phyloP scores from a whole-genome alignment of 176 grass and related monocot species.

The Puya raimondii region DNA sequence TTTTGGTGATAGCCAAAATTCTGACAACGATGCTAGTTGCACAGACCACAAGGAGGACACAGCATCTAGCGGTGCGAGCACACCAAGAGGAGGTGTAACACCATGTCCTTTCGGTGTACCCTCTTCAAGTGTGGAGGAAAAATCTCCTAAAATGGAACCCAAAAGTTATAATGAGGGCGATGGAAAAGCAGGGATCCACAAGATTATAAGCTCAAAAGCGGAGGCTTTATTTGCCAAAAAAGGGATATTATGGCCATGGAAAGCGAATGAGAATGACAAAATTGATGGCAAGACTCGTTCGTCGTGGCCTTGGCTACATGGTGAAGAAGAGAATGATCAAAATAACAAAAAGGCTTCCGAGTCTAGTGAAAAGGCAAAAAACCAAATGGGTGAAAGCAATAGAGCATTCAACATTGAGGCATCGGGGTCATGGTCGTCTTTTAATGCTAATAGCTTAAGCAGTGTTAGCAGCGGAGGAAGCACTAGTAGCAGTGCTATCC shows the following conservation, averaged over 20 bases:
- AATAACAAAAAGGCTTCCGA: constrained; percentile 46
- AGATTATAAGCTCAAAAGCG: constrained; percentile 81
- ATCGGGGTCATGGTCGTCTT: constrained; percentile 84
- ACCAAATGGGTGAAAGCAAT: constrained; percentile 38
- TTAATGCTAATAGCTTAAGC: constrained; percentile 88
- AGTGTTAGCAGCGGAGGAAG: constrained; percentile 91
- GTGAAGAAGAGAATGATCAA: constrained; percentile 48
- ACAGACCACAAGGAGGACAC: constrained; percentile 56
- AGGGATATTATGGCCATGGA: constrained; percentile 89
- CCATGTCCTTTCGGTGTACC: constrained; percentile 16
- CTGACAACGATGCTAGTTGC: constrained; percentile 26
- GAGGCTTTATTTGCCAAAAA: constrained; percentile 81
- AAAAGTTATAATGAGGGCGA: constrained; percentile 48
- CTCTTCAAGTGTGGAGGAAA: constrained; percentile 19
- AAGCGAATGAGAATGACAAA: constrained; percentile 58
- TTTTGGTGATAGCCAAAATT: constrained; percentile 37
- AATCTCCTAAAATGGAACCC: constrained; percentile 39
- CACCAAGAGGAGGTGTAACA: constrained; percentile 48
- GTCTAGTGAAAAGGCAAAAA: constrained; percentile 31
- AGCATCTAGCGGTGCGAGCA: constrained; percentile 47
- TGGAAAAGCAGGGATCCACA: constrained; percentile 63
- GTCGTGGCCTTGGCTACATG: constrained; percentile 59
- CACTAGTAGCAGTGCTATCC: constrained; percentile 68
- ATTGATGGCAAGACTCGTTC: constrained; percentile 45
- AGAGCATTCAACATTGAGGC: constrained; percentile 47